phyloP scores from a whole-genome alignment of 1,284 basidiomycete species.

The Thelephora terrestris region DNA sequence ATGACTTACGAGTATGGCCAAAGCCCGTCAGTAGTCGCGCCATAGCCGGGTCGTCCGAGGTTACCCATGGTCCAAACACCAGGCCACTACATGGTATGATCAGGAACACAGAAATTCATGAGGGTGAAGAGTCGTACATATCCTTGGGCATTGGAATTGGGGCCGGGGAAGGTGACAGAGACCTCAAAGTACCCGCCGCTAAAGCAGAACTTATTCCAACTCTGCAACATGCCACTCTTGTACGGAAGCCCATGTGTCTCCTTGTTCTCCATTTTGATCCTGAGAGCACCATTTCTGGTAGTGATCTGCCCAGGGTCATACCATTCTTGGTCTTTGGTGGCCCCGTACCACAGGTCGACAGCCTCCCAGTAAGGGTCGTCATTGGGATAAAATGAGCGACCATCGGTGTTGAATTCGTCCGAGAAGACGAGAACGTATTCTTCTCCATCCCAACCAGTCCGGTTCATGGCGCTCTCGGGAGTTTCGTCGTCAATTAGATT shows the following conservation, averaged over 20 bases:
- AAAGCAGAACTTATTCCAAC: slow-evolving; percentile 88
- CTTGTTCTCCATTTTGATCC: slow-evolving; percentile 58
- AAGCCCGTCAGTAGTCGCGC: slow-evolving; percentile 72
- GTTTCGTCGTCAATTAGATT: slow-evolving; percentile 61
- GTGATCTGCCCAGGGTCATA: slow-evolving; percentile 71
- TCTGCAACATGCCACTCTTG: slow-evolving; percentile 56
- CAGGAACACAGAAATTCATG: neutral
- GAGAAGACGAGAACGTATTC: slow-evolving; percentile 63
- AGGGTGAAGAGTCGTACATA: slow-evolving; percentile 21
- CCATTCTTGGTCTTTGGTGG: slow-evolving; percentile 61
- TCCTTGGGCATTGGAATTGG: slow-evolving; percentile 24
- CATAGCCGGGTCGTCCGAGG: slow-evolving; percentile 74
- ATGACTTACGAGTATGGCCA: slow-evolving; percentile 54
- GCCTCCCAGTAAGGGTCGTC: slow-evolving; percentile 73
- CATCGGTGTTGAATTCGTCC: slow-evolving; percentile 77
- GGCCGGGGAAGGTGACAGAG: slow-evolving; percentile 26
- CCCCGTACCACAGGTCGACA: slow-evolving; percentile 60
- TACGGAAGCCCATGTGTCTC: slow-evolving; percentile 58
- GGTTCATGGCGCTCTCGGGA: slow-evolving; percentile 41
- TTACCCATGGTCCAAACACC: slow-evolving; percentile 89
- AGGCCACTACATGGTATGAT: slow-evolving; percentile 43
- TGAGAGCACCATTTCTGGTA: slow-evolving; percentile 60
- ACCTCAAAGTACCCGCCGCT: slow-evolving; percentile 65
- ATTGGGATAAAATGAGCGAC: slow-evolving; percentile 59
- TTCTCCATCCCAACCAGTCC: slow-evolving; percentile 57